Base-by-base conservation (phyloP, 352 stramenopile genomes). In the Globisporangium paroecandrum region DNA sequence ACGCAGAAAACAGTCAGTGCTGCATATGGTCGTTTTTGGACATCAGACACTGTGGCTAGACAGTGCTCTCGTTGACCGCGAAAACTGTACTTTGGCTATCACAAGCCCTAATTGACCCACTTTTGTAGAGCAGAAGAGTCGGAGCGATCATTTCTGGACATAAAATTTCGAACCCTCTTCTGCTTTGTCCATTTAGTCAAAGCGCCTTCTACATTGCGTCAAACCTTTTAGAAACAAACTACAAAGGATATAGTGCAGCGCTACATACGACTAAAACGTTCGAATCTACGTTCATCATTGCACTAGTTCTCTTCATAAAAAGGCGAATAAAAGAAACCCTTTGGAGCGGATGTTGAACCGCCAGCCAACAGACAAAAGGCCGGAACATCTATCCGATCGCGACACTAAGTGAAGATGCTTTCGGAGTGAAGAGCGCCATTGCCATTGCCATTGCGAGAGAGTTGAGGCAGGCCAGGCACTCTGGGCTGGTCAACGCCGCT, bases 111-210 rank as follows among this genome's bases (percentile, higher is more conserved):
- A n/a, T n/a, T 49, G 56, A 25, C 32, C 20, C 56, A 20, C n/a
- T 61, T 61, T 61, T 20, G 24, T 53, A 12, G 22, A 24, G 61
- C 62, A 60, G 62, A 66, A 60, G 49, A 66, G 58, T 20, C 62
- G 62, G 62, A 66, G 38, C 24, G 34, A 51, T 32, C 58, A 38
- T 47, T 61, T 61, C 29, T 61, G 56, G 36, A 62, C 59, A 27
- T 20, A 41, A 56, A 64, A 46, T n/a, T 22, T 57, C 41, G 59
- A 57, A 29, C 41, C 13, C 54, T 41, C 27, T 25, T 60, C 27
- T 60, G 54, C 54, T 54, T 64, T 64, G 58, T 34, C 29, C 59
- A 38, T 29, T 64, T 64, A 41, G 38, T 64, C 59, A 38, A 64
- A 29, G 9, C 2, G 27, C 29, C 55, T 46, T 25, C 6, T 1